These are phyloP conservation scores for Serendipita sp. DNA, from an alignment of 768 basidiomycete genomes.

Conservation along the genomic window DNA sequence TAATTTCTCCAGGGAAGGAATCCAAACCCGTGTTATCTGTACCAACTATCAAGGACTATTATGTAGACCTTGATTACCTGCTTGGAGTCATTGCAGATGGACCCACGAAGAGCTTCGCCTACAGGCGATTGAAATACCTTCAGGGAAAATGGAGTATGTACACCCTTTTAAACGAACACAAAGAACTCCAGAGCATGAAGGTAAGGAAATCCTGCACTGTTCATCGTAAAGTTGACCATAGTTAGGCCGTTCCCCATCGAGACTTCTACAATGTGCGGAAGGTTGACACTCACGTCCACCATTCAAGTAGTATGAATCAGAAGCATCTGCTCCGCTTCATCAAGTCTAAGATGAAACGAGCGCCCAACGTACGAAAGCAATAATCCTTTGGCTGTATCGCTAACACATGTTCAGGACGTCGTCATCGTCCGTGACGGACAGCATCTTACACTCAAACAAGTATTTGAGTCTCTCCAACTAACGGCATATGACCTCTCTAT, in stretches of 20 bases:
- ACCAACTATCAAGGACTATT: slow-evolving; percentile 85
- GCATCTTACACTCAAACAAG: slow-evolving; percentile 74
- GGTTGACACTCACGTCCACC: slow-evolving; percentile 97
- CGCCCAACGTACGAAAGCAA: slow-evolving; percentile 41
- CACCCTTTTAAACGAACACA: slow-evolving; percentile 75
- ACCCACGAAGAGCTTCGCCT: slow-evolving; percentile 92
- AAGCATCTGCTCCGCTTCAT: slow-evolving; percentile 97
- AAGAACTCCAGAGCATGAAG: slow-evolving; percentile 95
- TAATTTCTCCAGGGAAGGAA: slow-evolving; percentile 15
- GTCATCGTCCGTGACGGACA: slow-evolving; percentile 91
- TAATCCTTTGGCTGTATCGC: not conserved
- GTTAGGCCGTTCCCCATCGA: slow-evolving; percentile 61
- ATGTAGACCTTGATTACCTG: slow-evolving; percentile 85
- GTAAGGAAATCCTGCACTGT: slow-evolving; percentile 26
- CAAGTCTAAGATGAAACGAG: slow-evolving; percentile 93
- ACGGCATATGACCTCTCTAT: slow-evolving; percentile 97
- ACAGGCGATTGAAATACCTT: slow-evolving; percentile 77
- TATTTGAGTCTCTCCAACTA: slow-evolving; percentile 89
- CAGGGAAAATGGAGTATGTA: slow-evolving; percentile 92
- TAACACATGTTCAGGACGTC: slow-evolving; percentile 44
- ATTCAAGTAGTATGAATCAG: slow-evolving; percentile 98
- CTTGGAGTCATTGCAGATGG: slow-evolving; percentile 86
- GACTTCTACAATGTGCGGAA: slow-evolving; percentile 98
- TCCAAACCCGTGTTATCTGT: slow-evolving; percentile 55
- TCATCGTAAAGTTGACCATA: not conserved